Percentiles rank a stretch among this genome's conserved stretches.
Evolutionary conservation across 2,329 filamentous ascomycete genomes (phyloP).

Genomic region (Aspergillus thermomutatus): DNA sequence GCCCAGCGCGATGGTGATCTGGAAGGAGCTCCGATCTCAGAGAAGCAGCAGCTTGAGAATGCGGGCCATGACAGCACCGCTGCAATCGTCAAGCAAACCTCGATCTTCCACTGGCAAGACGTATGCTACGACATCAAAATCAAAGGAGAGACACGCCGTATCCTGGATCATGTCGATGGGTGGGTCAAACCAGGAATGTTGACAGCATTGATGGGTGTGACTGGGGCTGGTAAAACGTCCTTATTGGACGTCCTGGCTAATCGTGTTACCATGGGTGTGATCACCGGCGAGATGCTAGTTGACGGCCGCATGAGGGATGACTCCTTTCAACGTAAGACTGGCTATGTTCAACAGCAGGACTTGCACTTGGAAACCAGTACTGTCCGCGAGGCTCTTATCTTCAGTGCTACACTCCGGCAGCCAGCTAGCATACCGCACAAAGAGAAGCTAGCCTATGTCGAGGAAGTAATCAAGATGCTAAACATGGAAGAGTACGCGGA

Average conservation of each 20-base stretch:
- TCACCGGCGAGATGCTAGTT: slow-evolving; percentile 78
- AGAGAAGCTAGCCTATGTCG: slow-evolving; percentile 81
- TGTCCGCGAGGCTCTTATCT: slow-evolving; percentile 80
- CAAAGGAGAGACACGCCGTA: slow-evolving; percentile 67
- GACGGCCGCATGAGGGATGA: slow-evolving; percentile 68
- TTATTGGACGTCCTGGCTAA: slow-evolving; percentile 80
- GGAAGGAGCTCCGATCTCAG: slow-evolving; percentile 16
- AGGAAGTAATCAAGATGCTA: slow-evolving; percentile 82
- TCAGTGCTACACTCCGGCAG: slow-evolving; percentile 80
- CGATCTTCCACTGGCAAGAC: slow-evolving; percentile 77
- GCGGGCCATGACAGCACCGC: slow-evolving; percentile 65
- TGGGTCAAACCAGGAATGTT: slow-evolving; percentile 90
- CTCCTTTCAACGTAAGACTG: slow-evolving; percentile 60
- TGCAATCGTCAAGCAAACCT: slow-evolving; percentile 70
- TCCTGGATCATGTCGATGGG: slow-evolving; percentile 80
- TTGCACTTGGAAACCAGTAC: slow-evolving; percentile 79
- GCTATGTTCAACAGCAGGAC: slow-evolving; percentile 78
- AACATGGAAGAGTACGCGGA: slow-evolving; percentile 88
- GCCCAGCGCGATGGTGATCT: slow-evolving; percentile 20
- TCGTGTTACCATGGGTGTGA: slow-evolving; percentile 79
- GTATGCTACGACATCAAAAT: slow-evolving; percentile 80
- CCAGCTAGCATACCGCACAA: slow-evolving; percentile 65
- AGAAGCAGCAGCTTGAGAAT: slow-evolving; percentile 65
- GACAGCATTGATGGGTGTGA: slow-evolving; percentile 86
- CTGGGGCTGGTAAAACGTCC: slow-evolving; percentile 86